Base-by-base conservation (phyloP, 1,284 basidiomycete species). In the Cystobasidiaceae sp. region DNA sequence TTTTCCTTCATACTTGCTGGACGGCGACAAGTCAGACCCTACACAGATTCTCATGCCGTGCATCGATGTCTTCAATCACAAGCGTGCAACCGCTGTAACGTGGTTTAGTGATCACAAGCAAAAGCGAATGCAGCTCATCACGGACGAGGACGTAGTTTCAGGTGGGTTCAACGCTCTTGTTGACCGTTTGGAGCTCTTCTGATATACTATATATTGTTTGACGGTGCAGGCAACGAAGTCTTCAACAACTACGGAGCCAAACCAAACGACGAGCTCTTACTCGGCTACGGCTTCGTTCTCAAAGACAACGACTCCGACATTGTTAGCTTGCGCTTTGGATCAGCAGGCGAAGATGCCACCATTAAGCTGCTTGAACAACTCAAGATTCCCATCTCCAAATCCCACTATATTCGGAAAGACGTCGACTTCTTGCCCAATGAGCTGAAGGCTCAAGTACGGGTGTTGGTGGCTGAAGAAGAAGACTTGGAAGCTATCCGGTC, bases 211-310 rank as follows among this genome's bases (percentile, higher is more conserved):
- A n/a, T n/a, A n/a, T n/a, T n/a, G n/a, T n/a, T n/a, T n/a, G n/a
- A n/a, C n/a, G n/a, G n/a, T 0, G 67, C 77, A 3, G 82, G 80
- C 43, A 70, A 80, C 17, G 87, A 94, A 75, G 78, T 92, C n/a
- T 86, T 87, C 79, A 94, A 93, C 78, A 93, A 93, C 74, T 79
- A 90, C 73, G 89, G 89, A 0, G 81, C 83, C 0, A 91, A 90
- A 75, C 85, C 90, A 0, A 93, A 93, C 75, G 82, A 89, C 25
- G 89, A 92, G 74, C 82, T 94, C 33, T 83, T 94, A 49, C 81
- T 94, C 2, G 89, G 87, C 2, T 94, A 93, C 73, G 91, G 91
- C 0, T 96, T 94, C 76, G 83, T 87, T 1, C 75, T 92, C 39
- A 1, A 71, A 81, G 28, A 92, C 21, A 69, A 93, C 71, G 87